Base-by-base conservation (phyloP, 83 land plant genomes). In the Picea abies region DNA sequence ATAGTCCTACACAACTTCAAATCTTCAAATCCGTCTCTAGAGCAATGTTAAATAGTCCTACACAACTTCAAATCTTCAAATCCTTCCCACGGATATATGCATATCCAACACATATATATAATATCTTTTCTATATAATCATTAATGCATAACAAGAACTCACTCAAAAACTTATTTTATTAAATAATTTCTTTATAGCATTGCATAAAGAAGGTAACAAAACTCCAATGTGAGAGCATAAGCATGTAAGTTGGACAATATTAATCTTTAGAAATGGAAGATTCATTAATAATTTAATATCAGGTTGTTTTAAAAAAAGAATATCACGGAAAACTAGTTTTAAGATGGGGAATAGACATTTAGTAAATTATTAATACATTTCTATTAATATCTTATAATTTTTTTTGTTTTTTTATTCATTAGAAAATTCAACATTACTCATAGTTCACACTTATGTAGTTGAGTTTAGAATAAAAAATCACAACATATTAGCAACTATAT, bases 51-150 rank as follows among this genome's bases (percentile, higher is more conserved):
- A 47, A 39, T 47, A 47, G 10, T 47, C 52, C 70, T 66, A 5
- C 6, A 7, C 70, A 67, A 22, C 77, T 22, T 29, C 12, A n/a
- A 73, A 29, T 16, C n/a, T 25, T 20, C 29, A 26, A 35, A 35
- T 35, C 37, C 94, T 95, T 79, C 98, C 99, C 95, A 97, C 78
- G 0, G 15, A 56, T 12, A 56, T 56, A 56, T 56, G 60, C 15
- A 56, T 56, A 56, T 56, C 60, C 15, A 12, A 9, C 1, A 4
- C 39, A 37, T 7, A 8, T 47, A 47, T 47, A 9, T 47, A 47
- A 47, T 47, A 10, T 47, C 52, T 47, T 47, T 47, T 56, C 60
- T 56, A 56, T 2, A 56, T 0, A 14, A 47, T 47, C 52, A 47
- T 47, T 47, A 47, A 56, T 56, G 3, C 60, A 56, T 47, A 52